Evolutionary conservation across 1,139 yeast species (phyloP), one percentile per base, ranked within the genome.

Genomic region (Suhomyces choctaworum): DNA sequence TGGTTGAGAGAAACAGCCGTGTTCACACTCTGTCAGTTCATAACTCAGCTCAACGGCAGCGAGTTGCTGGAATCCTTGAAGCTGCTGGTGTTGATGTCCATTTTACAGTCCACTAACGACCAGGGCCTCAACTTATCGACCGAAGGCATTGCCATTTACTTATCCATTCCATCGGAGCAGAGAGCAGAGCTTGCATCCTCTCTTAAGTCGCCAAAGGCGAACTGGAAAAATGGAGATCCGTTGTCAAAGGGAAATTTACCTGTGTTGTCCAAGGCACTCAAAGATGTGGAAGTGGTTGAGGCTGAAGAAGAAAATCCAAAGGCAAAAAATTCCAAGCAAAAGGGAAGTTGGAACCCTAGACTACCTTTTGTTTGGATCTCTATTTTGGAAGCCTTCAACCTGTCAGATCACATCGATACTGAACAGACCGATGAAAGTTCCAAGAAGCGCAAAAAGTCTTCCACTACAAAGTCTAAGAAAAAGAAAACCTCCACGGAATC

Each of bases 1-100:
- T 90, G 97, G 97, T 73, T 90, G 29, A 68, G 95, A 41, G 97
- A 90, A 60, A 78, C 95, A 4, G 73, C 89, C 27, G 69, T 86
- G 46, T 85, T 73, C 52, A 82, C 95, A 1, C 65, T 90, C 32
- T 78, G 76, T 46, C 80, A 77, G 36, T 70, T 83, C 32, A 48
- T 70, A 7, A 38, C 40, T 15, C 39, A 34, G 17, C 25, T 48
- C 17, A 32, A 39, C 11, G 24, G 15, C 2, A 41, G 39, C 7
- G 47, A 58, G 25, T 46, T 69, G 10, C 39, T 53, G n/a, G 47
- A 55, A 0, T 41, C 42, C 2, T 44, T 54, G 16, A 41, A 42
- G 23, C 33, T 47, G 7, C 46, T 50, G 4, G 62, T 69, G 5
- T 48, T 68, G 7, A 41, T 49, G 11, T 47, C 60, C 16, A 49